These are phyloP conservation scores for Phytophthora sp. DNA, from an alignment of 352 stramenopile species.

Conservation along the genomic window DNA sequence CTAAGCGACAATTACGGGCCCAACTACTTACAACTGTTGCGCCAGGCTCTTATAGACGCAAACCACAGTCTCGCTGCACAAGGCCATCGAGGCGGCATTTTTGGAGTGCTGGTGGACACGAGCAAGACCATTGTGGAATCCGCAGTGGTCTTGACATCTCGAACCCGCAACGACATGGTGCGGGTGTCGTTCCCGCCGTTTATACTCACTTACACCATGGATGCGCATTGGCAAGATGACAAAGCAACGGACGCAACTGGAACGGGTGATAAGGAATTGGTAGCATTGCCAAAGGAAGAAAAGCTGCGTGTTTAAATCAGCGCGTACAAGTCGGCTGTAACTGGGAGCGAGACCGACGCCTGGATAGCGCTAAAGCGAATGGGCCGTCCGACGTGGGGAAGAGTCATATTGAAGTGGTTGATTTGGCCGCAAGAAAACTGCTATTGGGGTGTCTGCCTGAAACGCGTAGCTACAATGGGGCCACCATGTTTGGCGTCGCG, in stretches of 20 bases:
- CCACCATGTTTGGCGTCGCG: background rate
- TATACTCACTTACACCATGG: background rate
- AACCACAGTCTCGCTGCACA: too few relatives aligned
- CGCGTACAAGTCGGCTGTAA: background rate
- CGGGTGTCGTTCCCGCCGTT: background rate
- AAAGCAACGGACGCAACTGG: too few relatives aligned
- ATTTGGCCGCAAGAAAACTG: background rate
- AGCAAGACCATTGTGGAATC: background rate
- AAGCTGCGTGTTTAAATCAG: too few relatives aligned
- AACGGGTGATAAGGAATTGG: too few relatives aligned
- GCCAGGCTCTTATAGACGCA: background rate
- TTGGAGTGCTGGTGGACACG: background rate
- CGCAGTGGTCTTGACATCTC: background rate
- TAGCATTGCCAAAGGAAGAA: too few relatives aligned
- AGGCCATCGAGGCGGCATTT: background rate
- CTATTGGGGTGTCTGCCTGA: background rate
- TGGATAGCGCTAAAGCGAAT: background rate
- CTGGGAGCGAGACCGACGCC: background rate
- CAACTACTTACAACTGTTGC: too few relatives aligned
- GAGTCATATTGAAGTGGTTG: too few relatives aligned
- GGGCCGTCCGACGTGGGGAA: background rate
- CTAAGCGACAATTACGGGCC: too few relatives aligned
- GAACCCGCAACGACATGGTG: too few relatives aligned
- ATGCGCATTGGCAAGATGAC: background rate
- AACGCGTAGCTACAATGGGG: background rate